These are phyloP conservation scores for Arthrocladium fulminans DNA, from an alignment of 2,329 filamentous ascomycete genomes.

Conservation along the genomic window DNA sequence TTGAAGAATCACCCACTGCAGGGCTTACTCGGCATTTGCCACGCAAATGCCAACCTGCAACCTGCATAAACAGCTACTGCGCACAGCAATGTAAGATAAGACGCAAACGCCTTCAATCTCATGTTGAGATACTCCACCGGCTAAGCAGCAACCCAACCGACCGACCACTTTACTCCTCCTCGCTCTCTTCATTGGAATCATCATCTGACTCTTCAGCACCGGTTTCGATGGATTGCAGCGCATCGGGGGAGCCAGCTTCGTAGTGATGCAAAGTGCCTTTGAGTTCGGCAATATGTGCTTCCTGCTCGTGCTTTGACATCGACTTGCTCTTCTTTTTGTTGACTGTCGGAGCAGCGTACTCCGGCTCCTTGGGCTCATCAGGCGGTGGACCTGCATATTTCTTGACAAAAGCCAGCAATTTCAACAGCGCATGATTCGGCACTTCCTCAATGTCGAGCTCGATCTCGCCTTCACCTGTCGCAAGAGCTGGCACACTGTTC, in stretches of 20 bases:
- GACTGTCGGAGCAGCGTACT: constrained; percentile 25
- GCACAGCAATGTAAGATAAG: no score
- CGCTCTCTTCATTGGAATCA: constrained; percentile 39
- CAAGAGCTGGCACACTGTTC: constrained; percentile 65
- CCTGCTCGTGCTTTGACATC: constrained; percentile 44
- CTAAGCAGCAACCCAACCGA: no score
- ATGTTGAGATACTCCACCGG: no score
- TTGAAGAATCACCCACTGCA: no score
- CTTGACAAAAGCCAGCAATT: constrained; percentile 40
- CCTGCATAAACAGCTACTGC: no score
- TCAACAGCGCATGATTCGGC: constrained; percentile 38
- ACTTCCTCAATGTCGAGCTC: constrained; percentile 43
- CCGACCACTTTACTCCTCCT: constrained; percentile 34
- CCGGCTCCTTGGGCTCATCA: constrained; percentile 32
- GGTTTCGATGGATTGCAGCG: constrained; percentile 33
- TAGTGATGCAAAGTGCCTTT: constrained; percentile 39
- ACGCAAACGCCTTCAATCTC: no score
- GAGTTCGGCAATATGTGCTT: constrained; percentile 42
- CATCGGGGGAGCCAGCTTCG: constrained; percentile 34
- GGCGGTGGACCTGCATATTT: constrained; percentile 37
- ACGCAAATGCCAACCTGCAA: no score
- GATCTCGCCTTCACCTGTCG: constrained; percentile 42
- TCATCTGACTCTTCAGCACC: constrained; percentile 37
- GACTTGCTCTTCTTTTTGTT: constrained; percentile 45
- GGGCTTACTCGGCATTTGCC: no score